Evolutionary conservation across 2,329 filamentous ascomycete genomes (phyloP).

Genomic region (Trichoderma citrinoviride): DNA sequence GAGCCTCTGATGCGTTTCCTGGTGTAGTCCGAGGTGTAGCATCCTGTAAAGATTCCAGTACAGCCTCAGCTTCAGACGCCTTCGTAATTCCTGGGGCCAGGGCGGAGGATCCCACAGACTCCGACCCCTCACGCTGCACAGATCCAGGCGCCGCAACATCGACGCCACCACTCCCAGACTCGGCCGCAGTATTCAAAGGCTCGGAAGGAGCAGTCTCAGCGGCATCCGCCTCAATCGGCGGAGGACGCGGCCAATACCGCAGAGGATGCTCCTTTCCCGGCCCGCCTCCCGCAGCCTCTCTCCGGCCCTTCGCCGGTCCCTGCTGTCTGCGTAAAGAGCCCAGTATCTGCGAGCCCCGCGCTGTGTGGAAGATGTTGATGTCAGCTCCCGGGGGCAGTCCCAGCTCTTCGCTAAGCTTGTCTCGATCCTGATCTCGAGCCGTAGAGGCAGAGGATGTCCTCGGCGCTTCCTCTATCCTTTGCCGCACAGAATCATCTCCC

Average conservation of each 20-base stretch:
- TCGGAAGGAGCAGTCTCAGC: background rate
- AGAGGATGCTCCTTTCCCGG: conserved; percentile 39
- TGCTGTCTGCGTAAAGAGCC: conserved; percentile 35
- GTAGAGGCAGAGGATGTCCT: conserved; percentile 11
- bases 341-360: conserved; percentile 45
- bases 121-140: background rate
- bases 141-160: background rate
- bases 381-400: conserved; percentile 43
- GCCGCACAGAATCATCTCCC: background rate
- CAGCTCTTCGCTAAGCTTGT: conserved; percentile 26
- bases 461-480: conserved; percentile 11
- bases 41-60: background rate
- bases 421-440: conserved; percentile 5
- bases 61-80: background rate
- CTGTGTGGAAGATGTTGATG: conserved; percentile 50
- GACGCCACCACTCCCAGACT: background rate
- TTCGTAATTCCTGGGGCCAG: conserved; percentile 1
- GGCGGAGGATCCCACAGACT: background rate
- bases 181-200: background rate
- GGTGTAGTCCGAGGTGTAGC: background rate
- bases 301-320: conserved; percentile 8
- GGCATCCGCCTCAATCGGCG: conserved; percentile 25
- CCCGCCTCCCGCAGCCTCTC: background rate
- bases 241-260: conserved; percentile 35
- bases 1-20: background rate